Percentiles rank a stretch among this genome's conserved stretches.
Conservation (phyloP, 352 stramenopile species). For the Globisporangium splendens region DNA sequence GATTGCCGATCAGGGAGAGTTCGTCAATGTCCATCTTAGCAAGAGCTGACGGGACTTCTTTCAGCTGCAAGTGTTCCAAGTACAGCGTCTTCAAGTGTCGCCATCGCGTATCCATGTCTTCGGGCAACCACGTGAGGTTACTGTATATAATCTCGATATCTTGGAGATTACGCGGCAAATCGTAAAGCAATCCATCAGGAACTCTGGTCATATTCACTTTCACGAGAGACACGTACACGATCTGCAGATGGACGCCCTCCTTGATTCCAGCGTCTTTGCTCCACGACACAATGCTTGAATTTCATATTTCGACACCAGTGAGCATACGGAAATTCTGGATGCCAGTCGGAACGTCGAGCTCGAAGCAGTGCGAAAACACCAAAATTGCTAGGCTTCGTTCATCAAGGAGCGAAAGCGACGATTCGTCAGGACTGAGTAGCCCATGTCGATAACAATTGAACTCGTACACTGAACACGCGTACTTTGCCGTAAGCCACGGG, state of each 20-base stretch:
- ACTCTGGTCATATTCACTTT: constrained; percentile 13
- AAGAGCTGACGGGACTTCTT: constrained; percentile 6
- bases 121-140: constrained; percentile 18
- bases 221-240: constrained; percentile 23
- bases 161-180: constrained; percentile 14
- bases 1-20: constrained; percentile 23
- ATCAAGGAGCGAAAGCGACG: constrained; percentile 13
- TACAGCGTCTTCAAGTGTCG: constrained; percentile 15
- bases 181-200: constrained; percentile 9
- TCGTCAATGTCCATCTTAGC: constrained; percentile 9
- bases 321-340: constrained; percentile 19
- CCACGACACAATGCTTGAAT: constrained; percentile 18
- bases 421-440: neutral
- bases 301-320: constrained; percentile 25
- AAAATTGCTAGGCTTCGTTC: constrained; percentile 14
- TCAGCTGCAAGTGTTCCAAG: constrained; percentile 18
- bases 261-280: constrained; percentile 10
- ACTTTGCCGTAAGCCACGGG: constrained; percentile 13
- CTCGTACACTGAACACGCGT: constrained; percentile 18
- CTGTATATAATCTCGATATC: constrained; percentile 21
- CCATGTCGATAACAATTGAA: constrained; percentile 11
- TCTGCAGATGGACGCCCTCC: neutral
- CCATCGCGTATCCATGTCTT: constrained; percentile 19
- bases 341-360: constrained; percentile 12
- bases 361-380: constrained; percentile 18